A percentile compares a stretch with the other conserved stretches of the same genome.
These are phyloP conservation scores for Zygnema circumcarinatum DNA, from an alignment of 139 green algal genomes.

Conservation along the genomic window DNA sequence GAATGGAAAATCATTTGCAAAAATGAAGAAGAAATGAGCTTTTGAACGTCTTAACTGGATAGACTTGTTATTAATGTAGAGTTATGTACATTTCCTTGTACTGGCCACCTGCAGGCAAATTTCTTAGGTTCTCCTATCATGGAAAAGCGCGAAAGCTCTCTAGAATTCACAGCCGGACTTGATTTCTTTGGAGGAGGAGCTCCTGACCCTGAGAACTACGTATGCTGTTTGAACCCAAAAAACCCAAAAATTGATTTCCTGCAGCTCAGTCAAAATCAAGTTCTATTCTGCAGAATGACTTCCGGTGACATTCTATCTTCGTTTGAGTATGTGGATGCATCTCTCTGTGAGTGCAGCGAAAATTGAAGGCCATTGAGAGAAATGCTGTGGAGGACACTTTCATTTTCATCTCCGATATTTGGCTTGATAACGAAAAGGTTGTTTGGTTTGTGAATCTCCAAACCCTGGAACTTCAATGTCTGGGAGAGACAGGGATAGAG, in stretches of 20 bases:
- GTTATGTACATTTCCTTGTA: conserved; percentile 5
- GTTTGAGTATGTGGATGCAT: background rate
- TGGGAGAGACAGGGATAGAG: too few species aligned
- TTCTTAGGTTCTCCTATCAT: background rate
- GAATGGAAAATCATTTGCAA: too few species aligned
- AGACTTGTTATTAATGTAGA: too few species aligned
- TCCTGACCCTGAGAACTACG: background rate
- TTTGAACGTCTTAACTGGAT: too few species aligned
- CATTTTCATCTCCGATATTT: conserved; percentile 86
- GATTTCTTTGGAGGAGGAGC: conserved; percentile 45
- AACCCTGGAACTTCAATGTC: too few species aligned
- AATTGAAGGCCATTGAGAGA: conserved; percentile 57
- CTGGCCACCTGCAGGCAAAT: too few species aligned
- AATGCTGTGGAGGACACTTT: conserved; percentile 54
- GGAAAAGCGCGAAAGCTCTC: conserved; percentile 12
- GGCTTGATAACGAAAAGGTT: conserved; percentile 75
- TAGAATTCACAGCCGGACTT: background rate
- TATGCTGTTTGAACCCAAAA: conserved; percentile 5
- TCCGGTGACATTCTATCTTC: background rate
- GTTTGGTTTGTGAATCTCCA: conserved; percentile 16
- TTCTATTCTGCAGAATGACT: too few species aligned
- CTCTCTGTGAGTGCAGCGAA: background rate
- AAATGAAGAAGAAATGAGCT: too few species aligned
- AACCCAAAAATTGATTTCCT: too few species aligned
- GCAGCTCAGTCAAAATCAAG: too few species aligned